A percentile compares a stretch with the other conserved stretches of the same genome.
Evolutionary conservation across 2,329 filamentous ascomycete genomes (phyloP).

Genomic region (Talaromyces amestolkiae): DNA sequence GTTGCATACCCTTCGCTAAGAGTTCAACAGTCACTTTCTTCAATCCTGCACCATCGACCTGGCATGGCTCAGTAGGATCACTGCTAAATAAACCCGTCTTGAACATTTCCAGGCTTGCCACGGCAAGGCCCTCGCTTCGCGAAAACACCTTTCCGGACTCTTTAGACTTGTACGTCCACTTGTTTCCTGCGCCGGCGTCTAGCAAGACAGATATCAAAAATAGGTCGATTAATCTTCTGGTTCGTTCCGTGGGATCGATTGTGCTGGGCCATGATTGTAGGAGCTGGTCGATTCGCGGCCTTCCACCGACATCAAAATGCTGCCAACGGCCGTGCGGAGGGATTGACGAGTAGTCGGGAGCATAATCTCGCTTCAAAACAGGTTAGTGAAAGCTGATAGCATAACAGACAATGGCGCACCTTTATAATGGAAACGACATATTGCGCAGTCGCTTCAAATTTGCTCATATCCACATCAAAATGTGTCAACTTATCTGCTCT

Average conservation of each 20-base stretch:
- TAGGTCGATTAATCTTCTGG: conserved; percentile 58
- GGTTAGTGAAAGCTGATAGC: not conserved
- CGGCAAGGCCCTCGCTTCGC: conserved; percentile 83
- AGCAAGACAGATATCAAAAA: conserved; percentile 62
- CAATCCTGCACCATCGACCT: conserved; percentile 83
- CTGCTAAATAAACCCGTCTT: conserved; percentile 87
- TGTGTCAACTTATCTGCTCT: conserved; percentile 74
- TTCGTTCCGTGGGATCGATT: conserved; percentile 47
- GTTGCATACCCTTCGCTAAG: conserved; percentile 80
- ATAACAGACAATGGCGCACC: conserved; percentile 51
- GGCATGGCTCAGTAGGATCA: conserved; percentile 73
- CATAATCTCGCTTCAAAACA: conserved; percentile 62
- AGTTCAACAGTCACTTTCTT: conserved; percentile 69
- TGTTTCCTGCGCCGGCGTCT: conserved; percentile 77
- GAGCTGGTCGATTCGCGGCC: conserved; percentile 49
- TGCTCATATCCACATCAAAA: conserved; percentile 83
- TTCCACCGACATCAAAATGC: conserved; percentile 59
- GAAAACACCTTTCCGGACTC: conserved; percentile 80
- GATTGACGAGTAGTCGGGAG: conserved; percentile 67
- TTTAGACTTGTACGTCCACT: conserved; percentile 89
- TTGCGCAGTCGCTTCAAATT: conserved; percentile 76
- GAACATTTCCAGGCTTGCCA: conserved; percentile 84
- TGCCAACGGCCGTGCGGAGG: conserved; percentile 73
- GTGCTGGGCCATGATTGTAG: conserved; percentile 47
- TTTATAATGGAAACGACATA: conserved; percentile 95